Percentiles rank a stretch among this genome's conserved stretches.
These are phyloP conservation scores for Moricandia moricandioides DNA, from an alignment of 345 rosid species.

Conservation along the genomic window DNA sequence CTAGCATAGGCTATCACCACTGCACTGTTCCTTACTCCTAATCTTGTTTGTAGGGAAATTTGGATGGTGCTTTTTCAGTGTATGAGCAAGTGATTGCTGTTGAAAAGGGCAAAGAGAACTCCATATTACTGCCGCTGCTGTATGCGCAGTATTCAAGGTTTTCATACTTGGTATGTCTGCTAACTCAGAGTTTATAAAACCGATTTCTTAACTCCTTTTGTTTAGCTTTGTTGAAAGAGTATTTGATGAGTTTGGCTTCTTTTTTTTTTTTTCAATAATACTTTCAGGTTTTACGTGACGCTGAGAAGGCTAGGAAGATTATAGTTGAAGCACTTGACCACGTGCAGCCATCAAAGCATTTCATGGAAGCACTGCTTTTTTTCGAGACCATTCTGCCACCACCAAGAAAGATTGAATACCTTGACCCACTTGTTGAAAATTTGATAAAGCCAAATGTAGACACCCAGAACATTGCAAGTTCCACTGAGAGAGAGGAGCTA, in stretches of 20 bases:
- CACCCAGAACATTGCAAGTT: constrained; percentile 43
- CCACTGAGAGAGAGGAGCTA: constrained; percentile 78
- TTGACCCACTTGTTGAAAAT: constrained; percentile 71
- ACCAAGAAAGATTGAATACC: constrained; percentile 67
- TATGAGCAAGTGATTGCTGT: constrained; percentile 93
- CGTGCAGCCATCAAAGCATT: constrained; percentile 69
- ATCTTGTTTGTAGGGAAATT: constrained; percentile 60
- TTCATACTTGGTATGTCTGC: constrained; percentile 58
- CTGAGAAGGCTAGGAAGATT: constrained; percentile 76
- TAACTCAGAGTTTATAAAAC: not conserved
- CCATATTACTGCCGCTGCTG: constrained; percentile 67
- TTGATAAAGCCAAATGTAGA: constrained; percentile 59
- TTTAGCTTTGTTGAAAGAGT: constrained; percentile 9
- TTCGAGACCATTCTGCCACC: constrained; percentile 67
- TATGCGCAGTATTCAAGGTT: constrained; percentile 90
- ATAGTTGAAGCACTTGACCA: constrained; percentile 69
- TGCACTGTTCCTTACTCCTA: constrained; percentile 22
- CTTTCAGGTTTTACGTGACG: constrained; percentile 61
- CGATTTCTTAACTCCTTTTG: not conserved
- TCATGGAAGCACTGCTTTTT: constrained; percentile 71
- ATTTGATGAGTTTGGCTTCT: not conserved
- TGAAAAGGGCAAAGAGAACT: constrained; percentile 93
- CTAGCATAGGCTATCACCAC: constrained; percentile 1
- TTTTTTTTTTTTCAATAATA: not conserved
- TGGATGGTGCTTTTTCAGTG: constrained; percentile 68